Base-by-base conservation (phyloP, 2,329 filamentous ascomycete species). In the Verticillium nubilum region DNA sequence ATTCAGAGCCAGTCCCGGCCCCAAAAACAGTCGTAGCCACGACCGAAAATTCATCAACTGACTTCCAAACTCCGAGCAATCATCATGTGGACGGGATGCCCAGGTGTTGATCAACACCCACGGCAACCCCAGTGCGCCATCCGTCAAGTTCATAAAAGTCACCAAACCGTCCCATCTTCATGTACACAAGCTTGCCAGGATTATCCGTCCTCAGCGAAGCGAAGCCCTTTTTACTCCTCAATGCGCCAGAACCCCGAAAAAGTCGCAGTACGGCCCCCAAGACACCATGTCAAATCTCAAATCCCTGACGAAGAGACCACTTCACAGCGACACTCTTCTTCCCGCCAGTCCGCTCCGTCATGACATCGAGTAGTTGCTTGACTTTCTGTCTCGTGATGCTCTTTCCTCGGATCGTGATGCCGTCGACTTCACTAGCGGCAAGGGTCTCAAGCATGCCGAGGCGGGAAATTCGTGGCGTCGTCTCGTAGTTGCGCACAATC, bases 401-500 rank as follows among this genome's bases (percentile, higher is more conserved):
- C 55, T 59, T 62, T 26, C 62, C 60, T 7, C 59, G 60, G 35
- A 63, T 25, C 52, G 60, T 63, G 58, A 61, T 60, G 6, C 60
- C 58, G 17, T 59, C 57, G n/a, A 63, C 60, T 5, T 59, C 62
- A 13, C 62, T 61, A 42, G 62, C 59, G 5, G 57, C 59, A 4
- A 63, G 60, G 13, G 29, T 29, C 56, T 63, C 62, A 12, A 63
- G 29, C 23, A 63, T 54, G 29, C 62, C 62, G 17, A 61, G 58
- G 52, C 62, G 62, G 59, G 62, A 59, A 28, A 63, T 62, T 26
- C 60, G 60, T 12, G 62, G 62, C 9, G 62, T 62, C 54, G 62
- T 59, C 52, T 59, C 31, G 28, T 72, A 73, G 63, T 78, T 75
- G 42, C 73, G 67, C 23, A 78, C 65, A 31, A 79, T 77, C 9